phyloP scores from a whole-genome alignment of 345 rosid species.

The Hypericum androsaemum region DNA sequence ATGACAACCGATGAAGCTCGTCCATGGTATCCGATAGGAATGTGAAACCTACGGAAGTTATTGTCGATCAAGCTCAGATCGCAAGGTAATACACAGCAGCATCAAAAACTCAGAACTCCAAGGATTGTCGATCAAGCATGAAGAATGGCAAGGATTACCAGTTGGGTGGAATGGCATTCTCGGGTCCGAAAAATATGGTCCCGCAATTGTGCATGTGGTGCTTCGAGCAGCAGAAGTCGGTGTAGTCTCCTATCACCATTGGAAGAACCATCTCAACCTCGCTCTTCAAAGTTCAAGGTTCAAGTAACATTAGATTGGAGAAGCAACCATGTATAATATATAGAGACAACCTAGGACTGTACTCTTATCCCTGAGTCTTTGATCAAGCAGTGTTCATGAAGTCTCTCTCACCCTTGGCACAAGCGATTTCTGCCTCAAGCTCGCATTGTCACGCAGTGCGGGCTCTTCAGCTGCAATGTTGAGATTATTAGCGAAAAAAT shows the following conservation, averaged over 20 bases:
- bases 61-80: too few species aligned
- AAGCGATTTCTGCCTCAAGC: conserved; percentile 53
- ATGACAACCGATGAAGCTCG: conserved; percentile 84
- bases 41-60: conserved; percentile 59
- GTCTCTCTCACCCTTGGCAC: conserved; percentile 44
- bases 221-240: conserved; percentile 90
- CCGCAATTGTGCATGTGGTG: conserved; percentile 94
- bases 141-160: conserved; percentile 35
- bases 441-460: conserved; percentile 54
- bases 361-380: too few species aligned
- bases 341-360: too few species aligned
- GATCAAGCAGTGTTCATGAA: too few species aligned
- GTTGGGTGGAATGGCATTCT: conserved; percentile 57
- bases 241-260: conserved; percentile 76
- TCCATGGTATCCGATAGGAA: conserved; percentile 97
- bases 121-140: not conserved
- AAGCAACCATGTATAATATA: too few species aligned
- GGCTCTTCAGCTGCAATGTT: conserved; percentile 48
- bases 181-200: conserved; percentile 75
- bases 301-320: conserved; percentile 3
- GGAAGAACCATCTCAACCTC: conserved; percentile 88
- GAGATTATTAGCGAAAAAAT: too few species aligned
- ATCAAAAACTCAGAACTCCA: not conserved
- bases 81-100: not conserved
- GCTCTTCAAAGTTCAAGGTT: conserved; percentile 28